Base-by-base conservation (phyloP, 164 flowering plant species). In the Liquidambar formosana region DNA sequence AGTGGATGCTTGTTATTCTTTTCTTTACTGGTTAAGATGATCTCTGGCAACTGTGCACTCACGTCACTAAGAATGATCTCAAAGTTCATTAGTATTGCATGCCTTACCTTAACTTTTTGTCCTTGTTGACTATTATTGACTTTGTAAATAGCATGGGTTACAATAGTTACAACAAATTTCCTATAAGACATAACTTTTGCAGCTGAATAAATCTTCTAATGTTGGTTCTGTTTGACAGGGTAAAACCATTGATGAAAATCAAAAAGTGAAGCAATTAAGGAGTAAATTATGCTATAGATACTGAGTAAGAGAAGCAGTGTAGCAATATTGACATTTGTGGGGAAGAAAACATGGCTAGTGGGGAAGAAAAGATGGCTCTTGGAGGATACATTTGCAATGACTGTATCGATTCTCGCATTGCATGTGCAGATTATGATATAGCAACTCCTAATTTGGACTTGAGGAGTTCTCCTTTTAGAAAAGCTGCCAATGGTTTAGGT, bases 321-420 rank as follows among this genome's bases (percentile, higher is more conserved):
- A 3, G 38, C 9, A 25, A 22, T 33, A 60, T 23, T 52, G 46
- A 26, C 8, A 45, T 28, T 33, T 23, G 47, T 18, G 57, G 63
- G 13, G 41, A 6, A 54, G 22, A 18, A 9, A 3, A 5, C 22
- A 13, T 52, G 10, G 16, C 8, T 18, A 52, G 19, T 19, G 28
- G 15, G 16, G 5, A 38, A 14, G 49, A 53, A 48, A 54, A 52
- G 21, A 76, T 75, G 78, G 74, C 76, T 46, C 73, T 74, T 58
- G 68, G 76, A 65, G 81, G 80, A 19, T 51, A 70, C 62, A 65
- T 68, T 41, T 72, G 67, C 71, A 45, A 71, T 25, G 75, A 81
- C 52, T 69, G 53, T 33, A 26, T 26, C 0, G 80, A 77, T 41
- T 68, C 73, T 12, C 57, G 57, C 15, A 47, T 64, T 64, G 57